These are phyloP conservation scores for Tardiomyces depauwii DNA, from an alignment of 1,139 yeast genomes.

Conservation along the genomic window DNA sequence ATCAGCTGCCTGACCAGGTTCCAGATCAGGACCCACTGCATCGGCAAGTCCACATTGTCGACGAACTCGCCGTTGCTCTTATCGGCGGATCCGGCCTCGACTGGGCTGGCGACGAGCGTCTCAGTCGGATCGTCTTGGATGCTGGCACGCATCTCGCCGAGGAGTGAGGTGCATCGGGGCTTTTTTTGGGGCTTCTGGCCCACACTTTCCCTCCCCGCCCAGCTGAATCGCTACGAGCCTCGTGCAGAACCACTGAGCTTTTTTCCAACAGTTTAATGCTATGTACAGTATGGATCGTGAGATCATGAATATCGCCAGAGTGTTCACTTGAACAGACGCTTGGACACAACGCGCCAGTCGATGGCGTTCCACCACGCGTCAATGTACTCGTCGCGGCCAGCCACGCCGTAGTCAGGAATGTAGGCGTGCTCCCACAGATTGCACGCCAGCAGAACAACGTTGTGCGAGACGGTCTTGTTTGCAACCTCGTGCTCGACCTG, in stretches of 20 bases:
- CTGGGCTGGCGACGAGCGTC: background rate
- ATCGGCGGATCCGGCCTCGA: background rate
- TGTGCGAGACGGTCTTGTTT: constrained; percentile 45
- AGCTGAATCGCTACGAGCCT: too few species aligned
- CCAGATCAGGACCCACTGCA: background rate
- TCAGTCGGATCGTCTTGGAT: background rate
- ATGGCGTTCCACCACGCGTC: constrained; percentile 67
- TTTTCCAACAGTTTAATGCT: too few species aligned
- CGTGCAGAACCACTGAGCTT: too few species aligned
- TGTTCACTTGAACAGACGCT: constrained; percentile 18
- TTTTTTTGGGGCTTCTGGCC: too few species aligned
- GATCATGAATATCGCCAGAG: too few species aligned
- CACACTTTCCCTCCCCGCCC: too few species aligned
- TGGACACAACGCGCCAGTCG: constrained; percentile 69
- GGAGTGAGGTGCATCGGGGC: too few species aligned
- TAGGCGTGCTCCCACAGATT: constrained; percentile 88
- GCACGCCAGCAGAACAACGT: constrained; percentile 68
- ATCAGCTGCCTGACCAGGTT: background rate
- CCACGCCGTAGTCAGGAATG: constrained; percentile 70
- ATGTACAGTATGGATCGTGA: too few species aligned
- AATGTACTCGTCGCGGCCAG: constrained; percentile 63
- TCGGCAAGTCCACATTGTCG: background rate
- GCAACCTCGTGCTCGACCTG: constrained; percentile 36
- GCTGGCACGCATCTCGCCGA: too few species aligned
- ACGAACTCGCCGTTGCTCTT: background rate